Percentiles rank a stretch among this genome's conserved stretches.
These are phyloP conservation scores for Russula foetens DNA, from an alignment of 768 basidiomycete genomes.

Conservation along the genomic window DNA sequence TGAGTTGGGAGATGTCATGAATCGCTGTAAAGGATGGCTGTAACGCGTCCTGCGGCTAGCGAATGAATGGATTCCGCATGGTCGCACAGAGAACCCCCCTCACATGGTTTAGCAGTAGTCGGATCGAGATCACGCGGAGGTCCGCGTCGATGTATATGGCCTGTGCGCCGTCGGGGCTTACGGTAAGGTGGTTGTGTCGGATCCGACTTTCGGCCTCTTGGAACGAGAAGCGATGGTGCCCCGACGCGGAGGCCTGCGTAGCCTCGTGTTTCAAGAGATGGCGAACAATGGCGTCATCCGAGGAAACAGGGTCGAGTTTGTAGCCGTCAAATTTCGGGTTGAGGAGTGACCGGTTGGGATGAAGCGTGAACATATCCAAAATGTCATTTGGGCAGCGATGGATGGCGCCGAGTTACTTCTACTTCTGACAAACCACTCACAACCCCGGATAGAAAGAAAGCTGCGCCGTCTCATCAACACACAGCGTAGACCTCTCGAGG, in stretches of 20 bases:
- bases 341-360: conserved; percentile 40
- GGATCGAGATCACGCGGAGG: conserved; percentile 51
- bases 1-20: conserved; percentile 51
- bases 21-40: conserved; percentile 46
- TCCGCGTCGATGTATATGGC: conserved; percentile 64
- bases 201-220: conserved; percentile 81
- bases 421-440: too few species aligned
- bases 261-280: conserved; percentile 39
- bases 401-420: not conserved
- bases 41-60: conserved; percentile 40
- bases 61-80: not conserved
- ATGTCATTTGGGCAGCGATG: not conserved
- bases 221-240: conserved; percentile 56
- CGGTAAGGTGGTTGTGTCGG: conserved; percentile 70
- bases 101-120: conserved; percentile 51
- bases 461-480: too few species aligned
- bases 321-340: conserved; percentile 87
- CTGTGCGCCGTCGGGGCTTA: conserved; percentile 36
- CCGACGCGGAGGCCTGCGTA: conserved; percentile 51
- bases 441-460: too few species aligned
- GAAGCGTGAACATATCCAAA: conserved; percentile 11
- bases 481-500: too few species aligned
- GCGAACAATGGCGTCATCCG: conserved; percentile 45
- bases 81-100: conserved; percentile 29
- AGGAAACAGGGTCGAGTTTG: conserved; percentile 54